phyloP scores from a whole-genome alignment of 2,329 filamentous ascomycete species.

The Alternaria sp. region DNA sequence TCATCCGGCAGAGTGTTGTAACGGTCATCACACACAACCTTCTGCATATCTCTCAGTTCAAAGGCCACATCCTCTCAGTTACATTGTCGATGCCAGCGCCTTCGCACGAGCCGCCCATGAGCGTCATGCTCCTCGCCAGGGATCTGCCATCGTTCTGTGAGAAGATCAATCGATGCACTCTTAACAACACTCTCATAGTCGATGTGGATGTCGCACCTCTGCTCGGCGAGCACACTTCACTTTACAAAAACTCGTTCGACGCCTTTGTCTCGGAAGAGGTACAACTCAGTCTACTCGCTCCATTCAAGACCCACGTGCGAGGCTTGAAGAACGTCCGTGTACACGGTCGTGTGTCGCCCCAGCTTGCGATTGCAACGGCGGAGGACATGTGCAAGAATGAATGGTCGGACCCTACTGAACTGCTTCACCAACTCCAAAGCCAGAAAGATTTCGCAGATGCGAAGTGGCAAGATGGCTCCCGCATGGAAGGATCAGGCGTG shows the following conservation, averaged over 20 bases:
- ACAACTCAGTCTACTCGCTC: not conserved
- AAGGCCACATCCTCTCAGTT: not conserved
- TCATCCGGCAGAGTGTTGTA: accelerated
- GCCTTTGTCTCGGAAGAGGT: not conserved
- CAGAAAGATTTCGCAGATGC: not conserved
- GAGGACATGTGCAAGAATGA: not conserved
- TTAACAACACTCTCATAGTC: accelerated
- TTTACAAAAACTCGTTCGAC: not conserved
- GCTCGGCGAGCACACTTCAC: not conserved
- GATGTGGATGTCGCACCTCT: not conserved
- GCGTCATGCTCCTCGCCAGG: not conserved
- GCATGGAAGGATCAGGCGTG: not conserved
- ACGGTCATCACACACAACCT: not conserved
- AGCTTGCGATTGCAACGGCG: not conserved
- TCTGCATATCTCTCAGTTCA: not conserved
- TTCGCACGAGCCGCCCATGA: not conserved
- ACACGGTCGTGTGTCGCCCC: not conserved
- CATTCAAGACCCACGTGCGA: not conserved
- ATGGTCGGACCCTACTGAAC: not conserved
- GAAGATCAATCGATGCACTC: accelerated
- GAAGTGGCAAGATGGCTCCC: not conserved
- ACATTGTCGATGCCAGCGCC: not conserved
- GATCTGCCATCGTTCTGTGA: not conserved
- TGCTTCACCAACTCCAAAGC: not conserved
- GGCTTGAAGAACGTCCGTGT: not conserved